phyloP scores from a whole-genome alignment of 768 basidiomycete genomes.

The Kwoniella sp. region DNA sequence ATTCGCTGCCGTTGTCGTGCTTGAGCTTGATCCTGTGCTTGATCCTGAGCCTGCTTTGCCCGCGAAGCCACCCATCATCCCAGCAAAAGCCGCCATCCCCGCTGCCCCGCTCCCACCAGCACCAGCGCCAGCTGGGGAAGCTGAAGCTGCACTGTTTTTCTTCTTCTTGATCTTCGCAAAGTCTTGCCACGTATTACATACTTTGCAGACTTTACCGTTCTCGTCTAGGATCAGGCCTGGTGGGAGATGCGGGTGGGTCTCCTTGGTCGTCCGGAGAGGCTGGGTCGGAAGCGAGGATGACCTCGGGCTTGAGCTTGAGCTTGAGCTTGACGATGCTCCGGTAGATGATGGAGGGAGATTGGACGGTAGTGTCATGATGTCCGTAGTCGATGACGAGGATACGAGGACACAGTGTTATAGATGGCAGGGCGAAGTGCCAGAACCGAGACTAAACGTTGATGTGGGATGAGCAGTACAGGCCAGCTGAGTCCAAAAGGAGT shows the following conservation, averaged over 20 bases:
- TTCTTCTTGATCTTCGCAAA: constrained; percentile 43
- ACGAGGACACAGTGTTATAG: too few species aligned
- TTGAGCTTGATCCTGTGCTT: constrained; percentile 1
- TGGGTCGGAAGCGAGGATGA: background rate
- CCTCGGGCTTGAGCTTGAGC: background rate
- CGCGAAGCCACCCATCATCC: constrained; percentile 37
- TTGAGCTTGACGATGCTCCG: too few species aligned
- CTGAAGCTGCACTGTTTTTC: too few species aligned
- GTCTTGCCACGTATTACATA: constrained; percentile 62
- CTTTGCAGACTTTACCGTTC: constrained; percentile 93
- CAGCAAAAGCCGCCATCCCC: constrained; percentile 37
- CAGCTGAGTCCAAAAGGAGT: too few species aligned
- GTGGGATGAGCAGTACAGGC: too few species aligned
- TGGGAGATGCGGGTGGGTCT: constrained; percentile 60
- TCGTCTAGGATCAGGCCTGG: constrained; percentile 87
- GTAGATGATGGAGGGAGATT: background rate
- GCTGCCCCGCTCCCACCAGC: constrained; percentile 62
- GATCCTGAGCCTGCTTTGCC: constrained; percentile 5
- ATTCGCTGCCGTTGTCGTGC: background rate
- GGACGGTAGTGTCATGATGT: background rate
- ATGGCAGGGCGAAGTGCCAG: too few species aligned
- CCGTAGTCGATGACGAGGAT: background rate
- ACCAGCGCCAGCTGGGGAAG: constrained; percentile 67
- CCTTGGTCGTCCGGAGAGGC: constrained; percentile 43
- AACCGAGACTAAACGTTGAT: too few species aligned